Conservation (phyloP, 2,329 filamentous ascomycete species). For the Aspergillus versicolor region DNA sequence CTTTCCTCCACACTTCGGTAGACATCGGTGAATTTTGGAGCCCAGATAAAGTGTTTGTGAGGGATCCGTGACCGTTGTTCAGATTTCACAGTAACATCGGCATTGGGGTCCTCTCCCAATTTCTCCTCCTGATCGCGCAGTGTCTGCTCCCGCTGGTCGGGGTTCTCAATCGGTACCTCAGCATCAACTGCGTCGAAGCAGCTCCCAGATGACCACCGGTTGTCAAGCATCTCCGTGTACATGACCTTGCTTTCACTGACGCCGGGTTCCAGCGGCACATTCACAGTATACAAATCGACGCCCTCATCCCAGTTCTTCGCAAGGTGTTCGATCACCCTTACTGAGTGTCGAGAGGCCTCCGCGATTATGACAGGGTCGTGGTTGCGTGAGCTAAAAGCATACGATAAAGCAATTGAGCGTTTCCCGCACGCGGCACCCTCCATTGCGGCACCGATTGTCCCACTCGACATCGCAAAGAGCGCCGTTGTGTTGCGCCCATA, state of each 20-base stretch:
- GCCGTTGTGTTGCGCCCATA: slow-evolving; percentile 81
- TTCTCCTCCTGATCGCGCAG: slow-evolving; percentile 66
- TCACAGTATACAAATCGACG: slow-evolving; percentile 86
- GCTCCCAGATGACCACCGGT: slow-evolving; percentile 80
- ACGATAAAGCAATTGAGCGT: slow-evolving; percentile 78
- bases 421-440: slow-evolving; percentile 71
- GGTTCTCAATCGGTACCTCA: slow-evolving; percentile 57
- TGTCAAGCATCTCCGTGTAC: slow-evolving; percentile 87
- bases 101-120: slow-evolving; percentile 26
- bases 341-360: slow-evolving; percentile 70
- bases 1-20: slow-evolving; percentile 81
- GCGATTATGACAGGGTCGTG: slow-evolving; percentile 81
- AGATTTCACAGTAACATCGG: slow-evolving; percentile 21
- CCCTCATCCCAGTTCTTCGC: slow-evolving; percentile 70
- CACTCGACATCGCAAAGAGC: slow-evolving; percentile 73
- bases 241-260: slow-evolving; percentile 70
- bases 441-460: slow-evolving; percentile 73
- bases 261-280: slow-evolving; percentile 79
- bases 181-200: slow-evolving; percentile 80
- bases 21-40: slow-evolving; percentile 81
- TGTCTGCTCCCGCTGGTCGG: slow-evolving; percentile 68
- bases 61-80: slow-evolving; percentile 53
- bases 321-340: slow-evolving; percentile 76
- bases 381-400: slow-evolving; percentile 82
- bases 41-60: slow-evolving; percentile 94